phyloP scores from a whole-genome alignment of 2,329 filamentous ascomycete genomes.

The Scedosporium minutisporum region DNA sequence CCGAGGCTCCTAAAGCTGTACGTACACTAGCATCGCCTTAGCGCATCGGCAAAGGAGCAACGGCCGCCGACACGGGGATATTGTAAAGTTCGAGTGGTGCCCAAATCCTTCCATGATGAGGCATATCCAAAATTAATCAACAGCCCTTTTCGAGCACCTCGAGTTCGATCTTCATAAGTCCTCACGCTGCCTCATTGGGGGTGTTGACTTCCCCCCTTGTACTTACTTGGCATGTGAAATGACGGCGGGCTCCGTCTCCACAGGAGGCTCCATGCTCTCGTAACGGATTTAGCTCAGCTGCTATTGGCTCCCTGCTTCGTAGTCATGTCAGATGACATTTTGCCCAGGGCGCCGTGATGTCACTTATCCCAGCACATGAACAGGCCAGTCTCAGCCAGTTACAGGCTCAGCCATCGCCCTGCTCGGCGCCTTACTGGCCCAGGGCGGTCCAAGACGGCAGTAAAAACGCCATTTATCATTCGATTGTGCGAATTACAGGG shows the following conservation, averaged over 20 bases:
- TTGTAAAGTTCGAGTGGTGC: neutral
- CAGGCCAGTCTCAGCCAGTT: neutral
- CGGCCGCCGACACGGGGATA: neutral
- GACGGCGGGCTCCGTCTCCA: neutral
- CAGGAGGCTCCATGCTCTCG: neutral
- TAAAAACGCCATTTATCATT: neutral
- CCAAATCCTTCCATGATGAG: neutral
- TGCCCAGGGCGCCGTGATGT: neutral
- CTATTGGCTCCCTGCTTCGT: neutral
- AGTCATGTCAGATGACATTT: neutral
- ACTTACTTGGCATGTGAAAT: constrained; percentile 1
- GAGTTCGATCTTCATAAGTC: neutral
- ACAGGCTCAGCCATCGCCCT: neutral
- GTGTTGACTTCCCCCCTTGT: neutral
- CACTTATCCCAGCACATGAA: neutral
- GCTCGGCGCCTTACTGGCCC: neutral
- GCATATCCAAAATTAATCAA: neutral
- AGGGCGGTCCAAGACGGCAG: neutral
- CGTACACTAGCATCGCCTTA: neutral
- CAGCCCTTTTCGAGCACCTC: neutral
- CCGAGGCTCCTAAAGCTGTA: neutral
- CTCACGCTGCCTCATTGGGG: neutral
- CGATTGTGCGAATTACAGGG: neutral
- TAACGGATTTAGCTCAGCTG: neutral
- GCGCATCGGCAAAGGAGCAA: neutral